Evolutionary conservation across 176 grass and related monocot genomes (phyloP), one percentile per base, ranked within the genome.

Genomic region (Cenchrus purpureus): DNA sequence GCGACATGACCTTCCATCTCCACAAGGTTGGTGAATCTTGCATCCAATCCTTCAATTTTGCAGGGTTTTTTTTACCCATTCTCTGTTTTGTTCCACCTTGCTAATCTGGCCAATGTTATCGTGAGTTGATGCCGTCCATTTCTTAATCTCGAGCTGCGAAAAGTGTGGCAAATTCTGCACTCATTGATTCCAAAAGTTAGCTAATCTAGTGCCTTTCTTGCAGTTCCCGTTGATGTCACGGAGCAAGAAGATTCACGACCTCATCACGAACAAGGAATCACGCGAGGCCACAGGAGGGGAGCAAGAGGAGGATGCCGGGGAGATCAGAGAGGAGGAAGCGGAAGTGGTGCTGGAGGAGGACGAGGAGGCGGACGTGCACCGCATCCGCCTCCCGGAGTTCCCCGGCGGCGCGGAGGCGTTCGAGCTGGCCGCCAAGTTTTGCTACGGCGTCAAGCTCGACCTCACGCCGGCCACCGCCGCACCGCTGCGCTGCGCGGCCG

Each of bases 171-270:
- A 65, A 20, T 11, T 51, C 25, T 15, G 50, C 65, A 12, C 2
- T 68, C 55, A n/a, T 74, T 83, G 74, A 80, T 84, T 69, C 67
- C 5, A 60, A 87, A 69, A 78, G 43, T 29, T 76, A 0, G 55
- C 74, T 94, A 25, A 89, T 54, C 65, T 25, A 59, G 55, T 65
- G 10, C 45, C 19, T 65, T 90, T 20, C 70, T 74, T 90, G 76
- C 72, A 99, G 97, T 99, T 99, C 86, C 97, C 97, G 79, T 65
- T 99, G 82, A 99, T 99, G 97, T 97, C 97, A 20, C 94, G 85
- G 74, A 99, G 97, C 88, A 99, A 95, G 84, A 97, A 87, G 92
- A 73, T 97, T 6, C 90, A 95, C 72, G 86, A 92, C 62, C 65
- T 95, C 72, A 95, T 95, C 28, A 91, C 86, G 51, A 92, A 89